phyloP scores from a whole-genome alignment of 129 eudicot species.

The Centaurea solstitialis region DNA sequence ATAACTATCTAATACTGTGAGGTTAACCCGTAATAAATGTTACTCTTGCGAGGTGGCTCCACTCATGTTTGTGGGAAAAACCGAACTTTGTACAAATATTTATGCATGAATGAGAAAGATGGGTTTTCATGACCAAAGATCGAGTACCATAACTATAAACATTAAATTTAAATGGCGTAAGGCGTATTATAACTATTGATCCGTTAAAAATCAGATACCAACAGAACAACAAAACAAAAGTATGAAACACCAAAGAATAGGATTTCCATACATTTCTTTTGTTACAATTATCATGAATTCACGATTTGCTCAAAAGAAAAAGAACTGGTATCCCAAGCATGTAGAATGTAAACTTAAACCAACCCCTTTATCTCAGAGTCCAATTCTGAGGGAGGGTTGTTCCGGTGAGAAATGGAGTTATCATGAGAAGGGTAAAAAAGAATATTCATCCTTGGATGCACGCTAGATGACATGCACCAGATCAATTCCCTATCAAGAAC shows the following conservation, averaged over 20 bases:
- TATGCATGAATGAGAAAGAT: not conserved
- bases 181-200: not conserved
- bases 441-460: too few species aligned
- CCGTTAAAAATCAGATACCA: not conserved
- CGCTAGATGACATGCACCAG: too few species aligned
- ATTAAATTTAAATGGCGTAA: not conserved
- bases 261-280: too few species aligned
- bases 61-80: not conserved
- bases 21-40: not conserved
- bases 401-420: too few species aligned
- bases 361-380: too few species aligned
- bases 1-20: not conserved
- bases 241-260: not conserved
- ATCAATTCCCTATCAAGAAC: too few species aligned
- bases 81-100: slow-evolving; percentile 10
- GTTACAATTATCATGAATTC: too few species aligned
- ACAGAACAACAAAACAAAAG: not conserved
- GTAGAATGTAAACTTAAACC: too few species aligned
- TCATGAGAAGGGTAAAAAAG: too few species aligned
- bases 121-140: not conserved
- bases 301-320: too few species aligned
- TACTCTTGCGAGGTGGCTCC: slow-evolving; percentile 12
- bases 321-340: too few species aligned
- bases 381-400: too few species aligned
- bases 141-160: not conserved